Conservation (phyloP, 2,329 filamentous ascomycete genomes). For the Thelonectria blattea region DNA sequence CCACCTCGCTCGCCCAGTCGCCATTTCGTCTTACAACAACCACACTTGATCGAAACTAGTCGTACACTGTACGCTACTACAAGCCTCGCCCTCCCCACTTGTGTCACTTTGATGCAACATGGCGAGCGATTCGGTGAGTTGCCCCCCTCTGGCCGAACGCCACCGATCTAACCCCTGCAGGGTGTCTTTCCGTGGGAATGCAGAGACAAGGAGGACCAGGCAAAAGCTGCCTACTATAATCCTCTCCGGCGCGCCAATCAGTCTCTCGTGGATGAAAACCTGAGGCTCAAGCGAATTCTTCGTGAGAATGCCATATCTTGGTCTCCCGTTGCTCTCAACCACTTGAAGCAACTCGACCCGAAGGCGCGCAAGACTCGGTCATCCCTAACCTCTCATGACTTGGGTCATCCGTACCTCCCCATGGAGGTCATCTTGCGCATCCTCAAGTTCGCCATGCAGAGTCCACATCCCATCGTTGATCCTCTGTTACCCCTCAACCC, state of each 20-base stretch:
- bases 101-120: conserved; percentile 23
- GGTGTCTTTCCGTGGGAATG: conserved; percentile 54
- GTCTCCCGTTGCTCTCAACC: conserved; percentile 48
- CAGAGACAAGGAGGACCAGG: conserved; percentile 59
- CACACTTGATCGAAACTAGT: neutral
- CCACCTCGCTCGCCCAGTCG: conserved; percentile 4
- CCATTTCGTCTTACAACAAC: conserved; percentile 3
- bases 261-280: conserved; percentile 55
- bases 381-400: conserved; percentile 38
- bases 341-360: conserved; percentile 41
- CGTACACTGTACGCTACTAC: conserved; percentile 12
- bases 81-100: conserved; percentile 12
- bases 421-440: conserved; percentile 60
- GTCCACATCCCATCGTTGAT: conserved; percentile 58
- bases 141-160: neutral
- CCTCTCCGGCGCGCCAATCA: conserved; percentile 56
- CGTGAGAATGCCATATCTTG: conserved; percentile 60
- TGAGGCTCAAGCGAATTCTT: conserved; percentile 56
- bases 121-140: conserved; percentile 32
- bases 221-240: conserved; percentile 54
- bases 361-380: conserved; percentile 43
- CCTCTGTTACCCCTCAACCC: conserved; percentile 53
- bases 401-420: conserved; percentile 52
- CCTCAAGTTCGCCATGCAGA: conserved; percentile 57
- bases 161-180: conserved; percentile 30